Base-by-base conservation (phyloP, 768 basidiomycete genomes). In the Termitomyces eurrhizus region DNA sequence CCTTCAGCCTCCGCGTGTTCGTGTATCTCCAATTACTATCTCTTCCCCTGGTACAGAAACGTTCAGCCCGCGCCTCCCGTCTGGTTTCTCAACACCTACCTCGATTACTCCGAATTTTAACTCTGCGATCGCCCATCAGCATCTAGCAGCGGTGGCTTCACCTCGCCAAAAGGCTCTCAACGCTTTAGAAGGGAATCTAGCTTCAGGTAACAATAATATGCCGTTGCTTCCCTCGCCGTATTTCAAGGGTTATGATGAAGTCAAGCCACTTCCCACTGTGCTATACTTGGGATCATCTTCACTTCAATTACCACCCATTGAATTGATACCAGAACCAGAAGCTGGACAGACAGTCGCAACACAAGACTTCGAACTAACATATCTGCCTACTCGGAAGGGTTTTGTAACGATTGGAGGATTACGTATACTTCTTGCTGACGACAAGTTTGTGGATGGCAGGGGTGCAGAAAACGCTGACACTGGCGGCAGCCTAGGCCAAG, bases 371-470 rank as follows among this genome's bases (percentile, higher is more conserved):
- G 81, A 85, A 54, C 73, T 91, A 52, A 75, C 82, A 9, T 94
- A 84, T 60, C 55, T 90, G 42, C 81, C 89, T 1, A 69, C 81
- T 21, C 75, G 72, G 51, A 77, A 74, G 6, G 92, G 92, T 0
- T 89, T 89, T 68, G 73, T 77, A 29, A 76, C 76, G 3, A 78
- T 87, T 18, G 91, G 92, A 18, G 91, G 92, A 1, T 68, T 93
- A 59, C 81, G 90, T n/a, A 75, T 90, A 33, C 65, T 93, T 32
- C 73, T 92, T 32, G 63, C 89, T 1, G 81, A 81, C 37, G 89
- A 92, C 67, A 74, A 76, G 55, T 64, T 80, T 58, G 67, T 77
- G 24, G 77, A 79, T 16, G 75, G 70, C 16, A 69, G 67, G 12
- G 64, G 59, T 21, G 69, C 70, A 7, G 67, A 59, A 39, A 68